phyloP scores from a whole-genome alignment of 176 grass and related monocot species.

The Urochloa ruziziensis region DNA sequence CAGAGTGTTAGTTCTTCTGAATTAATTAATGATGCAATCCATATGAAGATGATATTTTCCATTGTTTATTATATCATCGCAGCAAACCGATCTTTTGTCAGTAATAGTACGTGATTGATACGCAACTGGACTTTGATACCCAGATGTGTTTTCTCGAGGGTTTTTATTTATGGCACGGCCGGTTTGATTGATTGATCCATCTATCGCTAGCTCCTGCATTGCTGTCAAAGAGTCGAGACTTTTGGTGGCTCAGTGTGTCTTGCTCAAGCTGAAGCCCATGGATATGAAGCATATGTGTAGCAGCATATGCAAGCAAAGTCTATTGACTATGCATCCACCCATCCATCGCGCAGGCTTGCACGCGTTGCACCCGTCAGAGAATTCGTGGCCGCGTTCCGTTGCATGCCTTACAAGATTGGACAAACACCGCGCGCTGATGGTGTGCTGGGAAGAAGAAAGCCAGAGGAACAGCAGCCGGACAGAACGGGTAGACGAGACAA shows the following conservation, averaged over 20 bases:
- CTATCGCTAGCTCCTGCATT: neutral
- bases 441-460: too few species aligned
- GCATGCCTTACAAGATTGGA: constrained; percentile 34
- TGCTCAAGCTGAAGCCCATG: constrained; percentile 21
- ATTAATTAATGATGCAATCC: neutral
- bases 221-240: constrained; percentile 9
- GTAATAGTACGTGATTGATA: neutral
- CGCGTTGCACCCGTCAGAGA: too few species aligned
- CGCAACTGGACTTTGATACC: neutral
- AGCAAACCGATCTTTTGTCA: neutral
- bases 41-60: neutral
- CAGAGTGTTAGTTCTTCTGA: neutral
- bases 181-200: neutral
- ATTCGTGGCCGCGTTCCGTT: neutral
- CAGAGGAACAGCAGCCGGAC: neutral
- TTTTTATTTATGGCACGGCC: neutral
- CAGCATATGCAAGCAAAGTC: constrained; percentile 25
- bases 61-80: neutral
- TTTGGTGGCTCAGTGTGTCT: neutral
- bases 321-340: too few species aligned
- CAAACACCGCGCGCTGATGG: neutral
- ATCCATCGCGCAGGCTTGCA: too few species aligned
- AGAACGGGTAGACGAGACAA: too few species aligned
- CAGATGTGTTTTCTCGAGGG: neutral
- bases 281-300: neutral